phyloP scores from a whole-genome alignment of 1,284 basidiomycete species.

The Boletus smithii region DNA sequence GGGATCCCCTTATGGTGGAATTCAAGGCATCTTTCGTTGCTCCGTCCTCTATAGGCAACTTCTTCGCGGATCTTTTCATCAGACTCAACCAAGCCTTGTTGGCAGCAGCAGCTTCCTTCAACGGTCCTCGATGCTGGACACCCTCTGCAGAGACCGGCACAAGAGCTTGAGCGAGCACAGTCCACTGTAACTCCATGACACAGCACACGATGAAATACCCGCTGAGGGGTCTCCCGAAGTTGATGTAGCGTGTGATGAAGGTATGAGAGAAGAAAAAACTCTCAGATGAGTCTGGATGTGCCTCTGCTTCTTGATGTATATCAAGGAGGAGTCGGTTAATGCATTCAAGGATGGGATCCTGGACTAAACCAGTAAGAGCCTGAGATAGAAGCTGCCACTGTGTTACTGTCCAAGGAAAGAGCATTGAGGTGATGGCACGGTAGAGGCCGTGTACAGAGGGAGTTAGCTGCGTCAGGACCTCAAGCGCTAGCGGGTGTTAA shows the following conservation, averaged over 20 bases:
- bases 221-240: conserved; percentile 72
- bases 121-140: conserved; percentile 34
- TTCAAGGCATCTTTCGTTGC: conserved; percentile 44
- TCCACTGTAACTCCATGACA: conserved; percentile 81
- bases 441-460: conserved; percentile 87
- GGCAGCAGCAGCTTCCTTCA: conserved; percentile 72
- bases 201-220: conserved; percentile 88
- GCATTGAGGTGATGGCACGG: conserved; percentile 76
- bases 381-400: conserved; percentile 65
- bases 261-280: conserved; percentile 58
- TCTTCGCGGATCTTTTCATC: conserved; percentile 49
- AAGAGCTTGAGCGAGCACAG: conserved; percentile 74
- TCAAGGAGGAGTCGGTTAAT: conserved; percentile 66
- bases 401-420: conserved; percentile 67
- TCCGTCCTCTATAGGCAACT: conserved; percentile 35
- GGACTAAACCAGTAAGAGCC: conserved; percentile 56
- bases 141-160: conserved; percentile 39
- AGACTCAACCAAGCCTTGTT: conserved; percentile 76
- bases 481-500: conserved; percentile 47
- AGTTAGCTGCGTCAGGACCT: conserved; percentile 70
- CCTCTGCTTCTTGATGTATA: conserved; percentile 53
- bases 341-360: conserved; percentile 58
- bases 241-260: conserved; percentile 75
- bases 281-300: conserved; percentile 21
- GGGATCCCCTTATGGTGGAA: conserved; percentile 53